phyloP scores from a whole-genome alignment of 805 yeast genomes.

The Candida lessepsii region DNA sequence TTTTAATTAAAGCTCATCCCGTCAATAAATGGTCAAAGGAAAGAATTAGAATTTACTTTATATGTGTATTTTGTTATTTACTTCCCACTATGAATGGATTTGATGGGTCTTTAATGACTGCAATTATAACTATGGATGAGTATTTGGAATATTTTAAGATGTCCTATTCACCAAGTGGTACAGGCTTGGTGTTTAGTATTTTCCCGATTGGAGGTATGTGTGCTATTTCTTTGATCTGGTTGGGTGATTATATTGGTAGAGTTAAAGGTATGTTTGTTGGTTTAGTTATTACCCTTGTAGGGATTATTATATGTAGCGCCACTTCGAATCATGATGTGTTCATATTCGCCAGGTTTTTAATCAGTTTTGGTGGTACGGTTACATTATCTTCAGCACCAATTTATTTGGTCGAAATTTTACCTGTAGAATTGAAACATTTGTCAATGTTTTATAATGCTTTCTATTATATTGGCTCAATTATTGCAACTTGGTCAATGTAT shows the following conservation, averaged over 20 bases:
- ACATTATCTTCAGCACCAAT: conserved; percentile 44
- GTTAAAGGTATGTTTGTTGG: conserved; percentile 27
- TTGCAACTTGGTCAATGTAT: conserved; percentile 32
- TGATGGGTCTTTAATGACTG: conserved; percentile 41
- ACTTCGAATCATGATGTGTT: conserved; percentile 27
- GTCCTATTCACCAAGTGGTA: conserved; percentile 29
- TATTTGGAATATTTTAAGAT: conserved; percentile 16
- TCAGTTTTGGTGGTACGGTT: conserved; percentile 43
- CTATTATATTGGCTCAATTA: conserved; percentile 41
- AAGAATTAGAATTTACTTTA: conserved; percentile 13
- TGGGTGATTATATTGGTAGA: conserved; percentile 33
- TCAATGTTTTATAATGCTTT: conserved; percentile 23
- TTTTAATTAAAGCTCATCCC: conserved; percentile 12
- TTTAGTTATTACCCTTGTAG: conserved; percentile 22
- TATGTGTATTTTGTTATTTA: conserved; percentile 20
- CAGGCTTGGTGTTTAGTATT: conserved; percentile 35
- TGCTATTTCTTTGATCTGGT: conserved; percentile 30
- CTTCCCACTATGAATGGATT: conserved; percentile 46
- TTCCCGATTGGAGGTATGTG: conserved; percentile 31
- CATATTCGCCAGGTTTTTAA: conserved; percentile 42
- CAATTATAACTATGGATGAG: conserved; percentile 19
- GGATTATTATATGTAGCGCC: conserved; percentile 31
- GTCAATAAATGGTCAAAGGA: conserved; percentile 12
- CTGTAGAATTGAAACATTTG: conserved; percentile 25
- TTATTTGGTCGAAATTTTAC: conserved; percentile 44